These are phyloP conservation scores for Bombardia bombarda DNA, from an alignment of 495 filamentous ascomycete genomes.

Conservation along the genomic window DNA sequence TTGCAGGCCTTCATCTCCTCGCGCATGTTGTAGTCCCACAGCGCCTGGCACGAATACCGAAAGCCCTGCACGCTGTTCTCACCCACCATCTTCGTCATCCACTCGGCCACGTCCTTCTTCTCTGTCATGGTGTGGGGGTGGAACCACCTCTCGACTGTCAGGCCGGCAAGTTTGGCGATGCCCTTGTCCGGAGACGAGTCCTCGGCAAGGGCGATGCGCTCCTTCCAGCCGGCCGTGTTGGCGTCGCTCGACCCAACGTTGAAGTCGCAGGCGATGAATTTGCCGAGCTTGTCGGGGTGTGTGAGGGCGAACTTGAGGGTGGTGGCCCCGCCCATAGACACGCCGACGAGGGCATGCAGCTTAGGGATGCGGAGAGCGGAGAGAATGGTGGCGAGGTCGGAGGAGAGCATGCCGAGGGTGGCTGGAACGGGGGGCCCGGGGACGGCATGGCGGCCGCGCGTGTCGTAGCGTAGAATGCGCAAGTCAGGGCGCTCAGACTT, in stretches of 20 bases:
- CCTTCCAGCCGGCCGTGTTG: conserved; percentile 69
- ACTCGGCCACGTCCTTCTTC: conserved; percentile 43
- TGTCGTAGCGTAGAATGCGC: conserved; percentile 63
- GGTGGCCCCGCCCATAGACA: conserved; percentile 71
- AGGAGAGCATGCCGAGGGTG: conserved; percentile 55
- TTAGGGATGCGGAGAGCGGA: conserved; percentile 51
- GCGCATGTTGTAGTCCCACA: conserved; percentile 69
- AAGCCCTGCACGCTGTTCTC: conserved; percentile 64
- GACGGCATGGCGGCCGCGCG: conserved; percentile 54
- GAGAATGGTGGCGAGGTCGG: conserved; percentile 54
- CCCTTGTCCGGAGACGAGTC: conserved; percentile 38
- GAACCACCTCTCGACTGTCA: conserved; percentile 72
- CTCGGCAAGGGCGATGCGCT: conserved; percentile 63
- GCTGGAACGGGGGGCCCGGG: conserved; percentile 29
- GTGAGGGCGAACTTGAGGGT: conserved; percentile 60
- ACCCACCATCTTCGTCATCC: conserved; percentile 47
- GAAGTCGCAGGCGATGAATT: conserved; percentile 71
- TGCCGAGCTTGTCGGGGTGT: conserved; percentile 48
- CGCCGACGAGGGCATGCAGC: conserved; percentile 58
- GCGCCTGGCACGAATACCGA: conserved; percentile 56
- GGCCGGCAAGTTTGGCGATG: conserved; percentile 50
- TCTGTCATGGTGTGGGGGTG: conserved; percentile 46
- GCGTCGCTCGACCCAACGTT: conserved; percentile 57
- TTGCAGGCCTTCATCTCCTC: conserved; percentile 48
- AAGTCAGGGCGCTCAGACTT: conserved; percentile 50